phyloP scores from a whole-genome alignment of 768 basidiomycete species.

The Mrakia blollopis region DNA sequence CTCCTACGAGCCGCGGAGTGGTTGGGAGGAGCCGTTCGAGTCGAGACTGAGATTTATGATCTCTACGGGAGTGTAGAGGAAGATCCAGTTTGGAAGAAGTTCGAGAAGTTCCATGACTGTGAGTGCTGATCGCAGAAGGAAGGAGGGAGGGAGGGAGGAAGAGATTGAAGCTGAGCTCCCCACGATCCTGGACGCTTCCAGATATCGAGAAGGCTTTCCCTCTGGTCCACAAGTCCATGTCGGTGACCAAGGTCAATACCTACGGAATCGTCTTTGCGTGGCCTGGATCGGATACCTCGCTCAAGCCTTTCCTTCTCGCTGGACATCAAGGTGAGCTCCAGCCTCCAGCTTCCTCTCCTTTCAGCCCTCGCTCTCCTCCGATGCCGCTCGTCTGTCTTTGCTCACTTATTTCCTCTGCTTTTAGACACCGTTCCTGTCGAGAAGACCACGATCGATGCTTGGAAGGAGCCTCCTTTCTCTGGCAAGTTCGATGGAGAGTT shows the following conservation, averaged over 20 bases:
- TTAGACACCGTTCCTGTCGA: slow-evolving; percentile 43
- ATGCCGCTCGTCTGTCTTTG: not conserved
- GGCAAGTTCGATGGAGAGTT: slow-evolving; percentile 37
- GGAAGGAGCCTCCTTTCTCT: slow-evolving; percentile 11
- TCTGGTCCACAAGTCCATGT: slow-evolving; percentile 57
- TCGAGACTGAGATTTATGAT: slow-evolving; percentile 34
- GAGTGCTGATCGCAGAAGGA: not conserved
- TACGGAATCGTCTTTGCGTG: slow-evolving; percentile 71
- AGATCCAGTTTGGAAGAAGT: slow-evolving; percentile 50
- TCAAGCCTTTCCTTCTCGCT: slow-evolving; percentile 61
- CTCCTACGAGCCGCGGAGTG: slow-evolving; percentile 49
- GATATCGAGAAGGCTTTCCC: slow-evolving; percentile 58
- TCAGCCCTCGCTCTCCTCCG: not conserved
- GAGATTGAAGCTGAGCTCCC: not conserved
- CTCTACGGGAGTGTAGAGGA: slow-evolving; percentile 13
- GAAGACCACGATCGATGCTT: slow-evolving; percentile 34
- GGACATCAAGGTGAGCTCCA: slow-evolving; percentile 42
- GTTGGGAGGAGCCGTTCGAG: slow-evolving; percentile 52
- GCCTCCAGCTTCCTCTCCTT: too few species aligned
- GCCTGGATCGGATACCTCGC: slow-evolving; percentile 57
- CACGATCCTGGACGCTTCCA: slow-evolving; percentile 12
- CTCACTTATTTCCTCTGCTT: not conserved
- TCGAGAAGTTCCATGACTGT: slow-evolving; percentile 54
- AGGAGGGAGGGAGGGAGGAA: not conserved
- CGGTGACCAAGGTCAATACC: slow-evolving; percentile 66